Evolutionary conservation across 73 alveolate genomes (phyloP).

Genomic region (Uronychia binucleata): DNA sequence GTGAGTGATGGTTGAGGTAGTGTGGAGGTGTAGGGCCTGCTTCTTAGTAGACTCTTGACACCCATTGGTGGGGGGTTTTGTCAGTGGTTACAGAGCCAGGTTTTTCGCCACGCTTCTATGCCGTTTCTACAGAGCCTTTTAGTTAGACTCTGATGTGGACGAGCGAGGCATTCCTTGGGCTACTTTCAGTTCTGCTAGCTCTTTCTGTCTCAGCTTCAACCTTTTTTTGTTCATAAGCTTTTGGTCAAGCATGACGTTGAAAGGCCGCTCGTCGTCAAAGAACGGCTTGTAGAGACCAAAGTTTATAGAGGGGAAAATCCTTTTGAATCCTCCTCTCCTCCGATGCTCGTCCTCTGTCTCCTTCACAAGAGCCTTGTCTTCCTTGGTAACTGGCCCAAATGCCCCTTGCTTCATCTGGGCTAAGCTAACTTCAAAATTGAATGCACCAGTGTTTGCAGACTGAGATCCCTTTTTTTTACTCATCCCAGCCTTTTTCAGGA

Average conservation of each 20-base stretch:
- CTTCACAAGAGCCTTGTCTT: conserved; percentile 39
- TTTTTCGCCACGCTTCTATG: not conserved
- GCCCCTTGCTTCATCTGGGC: conserved; percentile 3
- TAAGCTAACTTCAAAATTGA: not conserved
- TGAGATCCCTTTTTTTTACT: not conserved
- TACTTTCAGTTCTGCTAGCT: not conserved
- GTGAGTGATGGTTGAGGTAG: not conserved
- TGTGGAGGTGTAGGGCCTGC: too few relatives aligned
- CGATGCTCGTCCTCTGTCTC: conserved; percentile 68
- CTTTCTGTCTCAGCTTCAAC: not conserved
- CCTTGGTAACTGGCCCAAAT: conserved; percentile 25
- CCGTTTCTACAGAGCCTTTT: not conserved
- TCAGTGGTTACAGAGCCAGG: not conserved
- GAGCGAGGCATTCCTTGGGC: not conserved
- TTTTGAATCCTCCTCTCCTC: conserved; percentile 76
- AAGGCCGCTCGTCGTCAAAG: conserved; percentile 81
- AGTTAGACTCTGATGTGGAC: too few relatives aligned
- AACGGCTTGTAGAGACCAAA: conserved; percentile 62
- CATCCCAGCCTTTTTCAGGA: not conserved
- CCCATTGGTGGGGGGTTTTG: not conserved
- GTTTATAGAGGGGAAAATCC: conserved; percentile 74
- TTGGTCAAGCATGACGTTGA: conserved; percentile 51
- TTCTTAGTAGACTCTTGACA: too few relatives aligned
- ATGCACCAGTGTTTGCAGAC: too few relatives aligned
- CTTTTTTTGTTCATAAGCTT: conserved; percentile 2